A percentile compares a stretch with the other conserved stretches of the same genome.
phyloP scores from a whole-genome alignment of 106 monocot species.

The Dactylorhiza incarnata region DNA sequence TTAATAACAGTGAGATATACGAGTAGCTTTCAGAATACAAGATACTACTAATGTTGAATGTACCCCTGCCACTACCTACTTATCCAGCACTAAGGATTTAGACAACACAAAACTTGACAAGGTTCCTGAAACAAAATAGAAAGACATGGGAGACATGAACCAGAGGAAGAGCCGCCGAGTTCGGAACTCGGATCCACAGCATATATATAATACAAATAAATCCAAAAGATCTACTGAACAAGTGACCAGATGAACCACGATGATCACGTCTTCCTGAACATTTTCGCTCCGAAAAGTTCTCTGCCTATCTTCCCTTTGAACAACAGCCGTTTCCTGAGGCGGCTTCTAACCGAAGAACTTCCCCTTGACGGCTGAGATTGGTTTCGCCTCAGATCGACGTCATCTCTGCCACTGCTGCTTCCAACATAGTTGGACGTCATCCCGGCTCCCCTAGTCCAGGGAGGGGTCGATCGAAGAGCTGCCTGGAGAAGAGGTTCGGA shows the following conservation, averaged over 20 bases:
- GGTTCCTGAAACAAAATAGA: too few relatives aligned
- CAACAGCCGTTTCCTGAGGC: constrained; percentile 53
- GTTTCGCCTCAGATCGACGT: constrained; percentile 20
- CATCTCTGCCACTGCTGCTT: constrained; percentile 16
- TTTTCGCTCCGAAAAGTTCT: constrained; percentile 45
- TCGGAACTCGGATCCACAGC: too few relatives aligned
- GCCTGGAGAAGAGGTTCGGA: constrained; percentile 47
- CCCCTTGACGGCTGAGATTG: constrained; percentile 21
- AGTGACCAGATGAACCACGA: background rate
- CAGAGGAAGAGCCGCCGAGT: too few relatives aligned
- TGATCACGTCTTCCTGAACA: constrained; percentile 16
- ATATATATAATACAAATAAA: constrained; percentile 2
- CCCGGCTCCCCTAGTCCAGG: constrained; percentile 11
- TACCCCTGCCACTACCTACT: too few relatives aligned
- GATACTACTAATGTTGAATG: too few relatives aligned
- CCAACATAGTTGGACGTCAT: constrained; percentile 10
- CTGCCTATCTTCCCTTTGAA: constrained; percentile 58
- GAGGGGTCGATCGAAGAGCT: constrained; percentile 28
- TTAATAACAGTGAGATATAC: too few relatives aligned
- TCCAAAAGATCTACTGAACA: background rate
- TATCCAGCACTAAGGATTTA: too few relatives aligned
- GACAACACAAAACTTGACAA: too few relatives aligned
- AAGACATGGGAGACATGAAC: too few relatives aligned
- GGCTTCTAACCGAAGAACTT: constrained; percentile 33
- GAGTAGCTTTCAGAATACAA: too few relatives aligned